Evolutionary conservation across 345 rosid genomes (phyloP).

Genomic region (Salix dunnii): DNA sequence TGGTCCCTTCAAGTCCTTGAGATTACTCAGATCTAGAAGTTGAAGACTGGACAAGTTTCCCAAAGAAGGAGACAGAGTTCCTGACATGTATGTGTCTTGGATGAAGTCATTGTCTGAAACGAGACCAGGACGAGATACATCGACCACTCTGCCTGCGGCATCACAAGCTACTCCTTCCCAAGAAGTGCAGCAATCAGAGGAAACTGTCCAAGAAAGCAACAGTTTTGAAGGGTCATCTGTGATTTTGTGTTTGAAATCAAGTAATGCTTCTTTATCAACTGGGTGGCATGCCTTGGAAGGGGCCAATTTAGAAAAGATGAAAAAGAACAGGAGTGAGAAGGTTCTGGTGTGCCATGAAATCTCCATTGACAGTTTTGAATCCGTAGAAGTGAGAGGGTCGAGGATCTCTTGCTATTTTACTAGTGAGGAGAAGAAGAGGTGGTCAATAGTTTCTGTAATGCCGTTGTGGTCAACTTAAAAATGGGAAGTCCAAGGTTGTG

Average conservation of each 20-base stretch:
- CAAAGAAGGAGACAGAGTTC: conserved; percentile 46
- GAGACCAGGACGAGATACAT: conserved; percentile 41
- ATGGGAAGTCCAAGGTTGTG: background rate
- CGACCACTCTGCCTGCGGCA: conserved; percentile 41
- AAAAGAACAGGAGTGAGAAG: conserved; percentile 6
- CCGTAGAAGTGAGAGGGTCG: background rate
- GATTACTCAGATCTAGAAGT: conserved; percentile 48
- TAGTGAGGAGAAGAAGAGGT: background rate
- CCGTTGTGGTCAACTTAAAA: background rate
- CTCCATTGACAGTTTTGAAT: conserved; percentile 18
- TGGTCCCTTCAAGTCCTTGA: conserved; percentile 45
- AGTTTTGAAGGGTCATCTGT: conserved; percentile 49
- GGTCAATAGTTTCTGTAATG: background rate
- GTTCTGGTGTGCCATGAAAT: conserved; percentile 8
- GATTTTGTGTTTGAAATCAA: conserved; percentile 47
- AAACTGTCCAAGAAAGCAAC: conserved; percentile 39
- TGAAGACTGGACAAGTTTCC: conserved; percentile 47
- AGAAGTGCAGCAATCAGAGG: conserved; percentile 49
- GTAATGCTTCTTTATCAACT: conserved; percentile 46
- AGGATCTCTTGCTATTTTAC: background rate
- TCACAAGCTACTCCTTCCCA: conserved; percentile 56
- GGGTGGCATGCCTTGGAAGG: conserved; percentile 31
- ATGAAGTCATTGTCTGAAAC: conserved; percentile 28
- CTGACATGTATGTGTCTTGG: conserved; percentile 43
- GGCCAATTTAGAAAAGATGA: conserved; percentile 1